Evolutionary conservation across 177 flowering plant genomes (phyloP).

Genomic region (Telopea speciosissima): DNA sequence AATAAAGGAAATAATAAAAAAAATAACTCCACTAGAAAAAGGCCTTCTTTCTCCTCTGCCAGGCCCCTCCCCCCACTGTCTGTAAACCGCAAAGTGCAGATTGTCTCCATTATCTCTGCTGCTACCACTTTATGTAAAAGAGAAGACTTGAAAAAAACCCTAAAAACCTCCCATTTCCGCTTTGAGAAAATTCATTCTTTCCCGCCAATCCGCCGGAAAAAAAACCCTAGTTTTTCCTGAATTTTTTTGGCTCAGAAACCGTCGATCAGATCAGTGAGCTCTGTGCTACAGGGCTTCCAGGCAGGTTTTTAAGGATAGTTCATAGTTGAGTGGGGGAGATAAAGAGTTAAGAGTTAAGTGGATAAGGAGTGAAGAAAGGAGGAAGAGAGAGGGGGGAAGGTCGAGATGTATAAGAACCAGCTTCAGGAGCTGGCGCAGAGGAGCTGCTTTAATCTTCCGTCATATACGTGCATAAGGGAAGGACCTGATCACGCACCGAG

Average conservation of each 20-base stretch:
- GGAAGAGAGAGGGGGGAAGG: not conserved
- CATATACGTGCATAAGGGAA: slow-evolving; percentile 81
- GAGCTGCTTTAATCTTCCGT: slow-evolving; percentile 95
- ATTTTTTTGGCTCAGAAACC: not conserved
- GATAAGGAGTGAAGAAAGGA: not conserved
- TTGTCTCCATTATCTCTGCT: not conserved
- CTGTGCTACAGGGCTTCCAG: not conserved
- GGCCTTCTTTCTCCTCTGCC: not conserved
- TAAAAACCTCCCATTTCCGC: not conserved
- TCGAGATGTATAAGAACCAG: slow-evolving; percentile 95
- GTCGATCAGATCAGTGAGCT: slow-evolving; percentile 2
- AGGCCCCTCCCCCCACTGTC: not conserved
- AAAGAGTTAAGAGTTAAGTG: not conserved
- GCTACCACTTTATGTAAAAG: too few relatives aligned
- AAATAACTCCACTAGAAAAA: not conserved
- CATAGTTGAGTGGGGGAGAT: not conserved
- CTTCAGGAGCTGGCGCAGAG: slow-evolving; percentile 99
- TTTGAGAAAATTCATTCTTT: not conserved
- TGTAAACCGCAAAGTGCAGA: not conserved
- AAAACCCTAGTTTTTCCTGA: not conserved
- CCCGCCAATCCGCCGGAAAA: not conserved
- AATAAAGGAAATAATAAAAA: not conserved
- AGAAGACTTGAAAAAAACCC: not conserved
- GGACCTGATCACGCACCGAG: slow-evolving; percentile 99
- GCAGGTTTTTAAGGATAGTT: not conserved